Percentiles rank a stretch among this genome's conserved stretches.
phyloP scores from a whole-genome alignment of 495 filamentous ascomycete genomes.

The Penicillium macrosclerotiorum region DNA sequence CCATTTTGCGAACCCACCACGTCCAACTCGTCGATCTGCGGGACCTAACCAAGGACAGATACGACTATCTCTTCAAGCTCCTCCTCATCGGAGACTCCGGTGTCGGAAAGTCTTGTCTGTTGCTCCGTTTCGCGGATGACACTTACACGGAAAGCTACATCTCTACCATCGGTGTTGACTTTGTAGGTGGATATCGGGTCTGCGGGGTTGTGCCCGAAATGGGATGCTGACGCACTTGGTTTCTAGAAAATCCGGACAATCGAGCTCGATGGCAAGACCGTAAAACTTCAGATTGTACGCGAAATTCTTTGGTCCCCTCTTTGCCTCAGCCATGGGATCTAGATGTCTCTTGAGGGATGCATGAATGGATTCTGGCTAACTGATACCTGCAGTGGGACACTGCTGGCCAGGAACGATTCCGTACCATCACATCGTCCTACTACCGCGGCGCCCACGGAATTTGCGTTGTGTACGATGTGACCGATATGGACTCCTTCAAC shows the following conservation, averaged over 20 bases:
- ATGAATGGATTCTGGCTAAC: slow-evolving; percentile 9
- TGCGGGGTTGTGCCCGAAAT: slow-evolving; percentile 4
- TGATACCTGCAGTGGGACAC: slow-evolving; percentile 81
- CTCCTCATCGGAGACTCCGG: slow-evolving; percentile 99
- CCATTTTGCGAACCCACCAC: slow-evolving; percentile 2
- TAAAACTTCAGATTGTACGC: slow-evolving; percentile 98
- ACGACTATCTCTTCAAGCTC: slow-evolving; percentile 99
- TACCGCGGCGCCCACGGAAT: slow-evolving; percentile 98
- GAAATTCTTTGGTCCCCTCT: background rate
- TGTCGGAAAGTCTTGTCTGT: slow-evolving; percentile 98
- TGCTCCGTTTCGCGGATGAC: slow-evolving; percentile 97
- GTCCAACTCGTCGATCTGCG: slow-evolving; percentile 11
- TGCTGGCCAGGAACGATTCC: slow-evolving; percentile 97
- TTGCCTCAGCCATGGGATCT: too few species aligned
- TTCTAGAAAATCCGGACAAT: slow-evolving; percentile 99
- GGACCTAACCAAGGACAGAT: slow-evolving; percentile 62
- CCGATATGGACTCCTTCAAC: slow-evolving; percentile 99
- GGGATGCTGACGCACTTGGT: slow-evolving; percentile 23
- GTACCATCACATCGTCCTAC: slow-evolving; percentile 99
- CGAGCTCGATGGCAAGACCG: slow-evolving; percentile 98
- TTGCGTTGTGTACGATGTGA: slow-evolving; percentile 99
- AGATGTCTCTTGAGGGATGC: background rate
- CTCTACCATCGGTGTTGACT: slow-evolving; percentile 98
- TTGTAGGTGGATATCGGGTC: slow-evolving; percentile 61
- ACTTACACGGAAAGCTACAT: slow-evolving; percentile 99